Conservation (phyloP, 805 yeast species). For the Metschnikowia matae region DNA sequence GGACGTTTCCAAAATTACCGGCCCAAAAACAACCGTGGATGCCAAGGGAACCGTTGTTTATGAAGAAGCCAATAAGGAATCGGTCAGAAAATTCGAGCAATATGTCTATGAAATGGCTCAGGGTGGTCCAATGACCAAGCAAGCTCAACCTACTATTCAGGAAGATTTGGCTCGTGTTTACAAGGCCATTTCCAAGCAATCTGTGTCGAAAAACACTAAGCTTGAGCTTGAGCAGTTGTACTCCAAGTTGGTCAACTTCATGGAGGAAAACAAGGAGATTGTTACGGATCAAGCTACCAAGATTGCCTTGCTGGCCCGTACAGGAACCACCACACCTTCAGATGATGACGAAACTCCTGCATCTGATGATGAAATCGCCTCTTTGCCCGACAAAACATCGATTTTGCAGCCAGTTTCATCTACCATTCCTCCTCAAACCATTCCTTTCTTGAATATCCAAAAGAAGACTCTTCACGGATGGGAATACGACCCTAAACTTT, state of each 20-base stretch:
- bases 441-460: conserved; percentile 93
- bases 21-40: conserved; percentile 87
- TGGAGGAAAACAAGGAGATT: conserved; percentile 66
- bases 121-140: conserved; percentile 81
- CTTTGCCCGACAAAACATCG: conserved; percentile 69
- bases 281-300: conserved; percentile 62
- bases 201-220: conserved; percentile 55
- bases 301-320: conserved; percentile 39
- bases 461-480: conserved; percentile 73
- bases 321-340: conserved; percentile 43
- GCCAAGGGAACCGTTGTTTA: conserved; percentile 83
- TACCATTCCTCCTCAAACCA: conserved; percentile 71
- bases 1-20: conserved; percentile 91
- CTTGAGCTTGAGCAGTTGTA: conserved; percentile 68
- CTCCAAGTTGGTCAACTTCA: conserved; percentile 64
- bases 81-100: conserved; percentile 91
- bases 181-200: conserved; percentile 72
- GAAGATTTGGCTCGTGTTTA: conserved; percentile 83
- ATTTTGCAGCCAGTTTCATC: conserved; percentile 72
- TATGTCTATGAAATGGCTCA: conserved; percentile 95
- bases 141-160: conserved; percentile 67
- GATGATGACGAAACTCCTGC: conserved; percentile 32
- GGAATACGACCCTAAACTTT: conserved; percentile 76
- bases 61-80: conserved; percentile 80
- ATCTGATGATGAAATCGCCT: conserved; percentile 75